phyloP scores from a whole-genome alignment of 2,329 filamentous ascomycete genomes.

The Dendrostoma leiphaemia region DNA sequence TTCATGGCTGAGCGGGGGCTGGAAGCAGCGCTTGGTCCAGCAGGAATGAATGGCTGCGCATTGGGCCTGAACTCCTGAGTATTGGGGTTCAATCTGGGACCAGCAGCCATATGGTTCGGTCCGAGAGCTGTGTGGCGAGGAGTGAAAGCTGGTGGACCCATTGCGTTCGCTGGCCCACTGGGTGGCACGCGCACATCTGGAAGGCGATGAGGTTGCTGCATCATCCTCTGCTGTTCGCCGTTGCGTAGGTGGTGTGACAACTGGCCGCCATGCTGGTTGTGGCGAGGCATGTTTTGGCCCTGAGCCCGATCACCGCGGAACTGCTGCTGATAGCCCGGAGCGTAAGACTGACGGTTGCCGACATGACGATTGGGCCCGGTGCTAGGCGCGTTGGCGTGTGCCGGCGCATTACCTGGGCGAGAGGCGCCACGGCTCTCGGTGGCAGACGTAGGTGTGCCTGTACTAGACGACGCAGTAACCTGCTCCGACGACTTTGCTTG shows the following conservation, averaged over 20 bases:
- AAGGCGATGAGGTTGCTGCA: constrained; percentile 39
- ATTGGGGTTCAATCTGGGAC: constrained; percentile 60
- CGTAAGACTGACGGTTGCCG: constrained; percentile 46
- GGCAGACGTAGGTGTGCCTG: constrained; percentile 28
- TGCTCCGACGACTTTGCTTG: constrained; percentile 37
- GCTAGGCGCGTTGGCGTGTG: constrained; percentile 24
- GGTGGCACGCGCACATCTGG: constrained; percentile 71
- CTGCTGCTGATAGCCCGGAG: constrained; percentile 42
- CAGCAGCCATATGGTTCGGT: constrained; percentile 43
- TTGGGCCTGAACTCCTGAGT: constrained; percentile 79
- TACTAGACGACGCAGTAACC: constrained; percentile 18
- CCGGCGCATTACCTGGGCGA: constrained; percentile 29
- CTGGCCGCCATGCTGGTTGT: constrained; percentile 41
- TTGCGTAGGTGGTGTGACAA: constrained; percentile 40
- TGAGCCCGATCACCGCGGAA: constrained; percentile 45
- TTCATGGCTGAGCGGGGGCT: constrained; percentile 67
- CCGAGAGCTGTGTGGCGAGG: constrained; percentile 51
- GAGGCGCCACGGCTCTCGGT: constrained; percentile 3
- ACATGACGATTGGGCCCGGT: constrained; percentile 42
- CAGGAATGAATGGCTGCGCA: constrained; percentile 79
- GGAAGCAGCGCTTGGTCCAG: constrained; percentile 62
- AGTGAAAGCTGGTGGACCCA: constrained; percentile 48
- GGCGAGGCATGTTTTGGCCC: constrained; percentile 30
- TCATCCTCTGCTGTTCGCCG: constrained; percentile 51
- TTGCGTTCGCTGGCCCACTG: constrained; percentile 65